Percentiles rank a stretch among this genome's conserved stretches.
Conservation (phyloP, 202 grass and related monocot species). For the Alloteropsis angusta region DNA sequence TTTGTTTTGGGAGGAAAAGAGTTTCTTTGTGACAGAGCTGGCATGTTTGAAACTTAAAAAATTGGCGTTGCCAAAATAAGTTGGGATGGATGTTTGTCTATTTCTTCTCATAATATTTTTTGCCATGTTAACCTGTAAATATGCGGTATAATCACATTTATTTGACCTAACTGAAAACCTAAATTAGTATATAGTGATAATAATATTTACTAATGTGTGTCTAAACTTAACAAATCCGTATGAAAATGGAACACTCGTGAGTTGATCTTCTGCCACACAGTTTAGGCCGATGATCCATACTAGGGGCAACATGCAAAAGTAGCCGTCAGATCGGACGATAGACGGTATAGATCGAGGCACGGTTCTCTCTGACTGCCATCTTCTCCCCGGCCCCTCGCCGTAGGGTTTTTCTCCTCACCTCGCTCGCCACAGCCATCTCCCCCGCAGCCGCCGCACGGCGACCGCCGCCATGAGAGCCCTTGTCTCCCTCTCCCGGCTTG, state of each 20-base stretch:
- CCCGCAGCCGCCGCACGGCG: conserved; percentile 14
- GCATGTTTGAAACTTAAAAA: no score
- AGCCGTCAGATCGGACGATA: conserved; percentile 3
- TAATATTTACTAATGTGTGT: no score
- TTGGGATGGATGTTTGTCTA: no score
- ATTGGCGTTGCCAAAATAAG: no score
- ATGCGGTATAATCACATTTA: no score
- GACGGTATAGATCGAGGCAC: background rate
- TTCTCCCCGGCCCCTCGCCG: conserved; percentile 4
- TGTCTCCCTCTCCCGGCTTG: conserved; percentile 42
- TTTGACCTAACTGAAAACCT: no score
- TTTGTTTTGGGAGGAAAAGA: no score
- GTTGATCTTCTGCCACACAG: background rate
- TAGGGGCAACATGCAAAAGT: background rate
- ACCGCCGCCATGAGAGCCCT: conserved; percentile 62
- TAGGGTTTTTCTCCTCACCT: conserved; percentile 37
- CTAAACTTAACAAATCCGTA: background rate
- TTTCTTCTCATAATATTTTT: no score
- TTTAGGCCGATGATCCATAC: no score
- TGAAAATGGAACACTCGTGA: background rate
- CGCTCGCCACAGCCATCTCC: background rate
- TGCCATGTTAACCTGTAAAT: no score
- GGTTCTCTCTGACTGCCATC: background rate
- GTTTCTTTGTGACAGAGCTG: no score
- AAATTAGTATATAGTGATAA: no score